Evolutionary conservation across 805 yeast species (phyloP), one percentile per base, ranked within the genome.

Genomic region (Starmera caribaea): DNA sequence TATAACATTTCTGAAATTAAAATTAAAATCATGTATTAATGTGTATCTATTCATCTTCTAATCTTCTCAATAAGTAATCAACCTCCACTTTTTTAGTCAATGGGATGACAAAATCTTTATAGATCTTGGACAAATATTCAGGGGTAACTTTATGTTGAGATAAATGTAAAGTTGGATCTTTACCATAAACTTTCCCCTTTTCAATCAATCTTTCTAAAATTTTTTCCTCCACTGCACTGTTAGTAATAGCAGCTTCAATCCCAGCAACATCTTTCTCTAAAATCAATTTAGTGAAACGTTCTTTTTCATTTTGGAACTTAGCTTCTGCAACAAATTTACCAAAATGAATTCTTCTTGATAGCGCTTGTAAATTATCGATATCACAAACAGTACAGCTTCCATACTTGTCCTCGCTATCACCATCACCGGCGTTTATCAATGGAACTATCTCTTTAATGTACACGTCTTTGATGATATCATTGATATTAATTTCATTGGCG

Each of bases 301-400:
- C 84, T 30, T 66, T 70, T 44, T 89, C 92, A 24, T 68, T 64
- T 51, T 71, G 79, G 60, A 77, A 92, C 62, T 92, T 92, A 35
- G 96, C 83, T 59, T 92, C 98, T 5, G 98, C 98, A 9, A 92
- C 98, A 68, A 90, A 92, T 62, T 84, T 85, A 37, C 98, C 98
- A 63, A 90, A 92, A 62, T 92, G 98, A 49, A 92, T 86, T 57
- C 98, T 73, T 53, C 98, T 71, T 8, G 95, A 83, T 35, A 92
- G 63, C 5, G 95, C 81, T 60, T 92, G 96, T 48, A 92, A 69
- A 48, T 83, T 76, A 48, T 84, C 95, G 41, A 90, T 83, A 57
- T 92, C 98, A 45, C 86, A 69, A 32, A 77, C 66, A 4, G 95
- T 80, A 32, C 92, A 85, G 24, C 95, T 81, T 2, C 98, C 98